A percentile compares a stretch with the other conserved stretches of the same genome.
Evolutionary conservation across 2,329 filamentous ascomycete species (phyloP).

Genomic region (Fusarium sp.): DNA sequence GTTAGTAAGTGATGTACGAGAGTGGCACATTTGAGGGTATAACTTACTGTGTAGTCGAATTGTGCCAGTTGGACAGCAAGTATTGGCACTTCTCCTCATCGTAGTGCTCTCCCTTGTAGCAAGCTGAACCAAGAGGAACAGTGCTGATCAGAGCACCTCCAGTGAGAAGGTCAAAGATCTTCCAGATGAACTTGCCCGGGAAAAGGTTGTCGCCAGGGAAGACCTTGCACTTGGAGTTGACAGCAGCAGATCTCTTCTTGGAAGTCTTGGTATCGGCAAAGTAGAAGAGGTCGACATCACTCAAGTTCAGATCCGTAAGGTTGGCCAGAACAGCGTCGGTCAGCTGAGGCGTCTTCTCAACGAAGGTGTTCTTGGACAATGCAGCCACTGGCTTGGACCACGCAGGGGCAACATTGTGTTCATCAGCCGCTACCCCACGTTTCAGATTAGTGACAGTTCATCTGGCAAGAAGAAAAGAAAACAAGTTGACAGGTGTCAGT

Average conservation of each 20-base stretch:
- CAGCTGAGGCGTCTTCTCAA: constrained; percentile 50
- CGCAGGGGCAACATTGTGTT: constrained; percentile 46
- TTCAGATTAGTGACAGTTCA: constrained; percentile 34
- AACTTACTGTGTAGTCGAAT: constrained; percentile 34
- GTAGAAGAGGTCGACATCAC: constrained; percentile 51
- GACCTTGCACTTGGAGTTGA: constrained; percentile 45
- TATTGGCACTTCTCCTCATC: constrained; percentile 4
- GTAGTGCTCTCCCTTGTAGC: constrained; percentile 48
- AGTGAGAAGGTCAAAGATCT: constrained; percentile 52
- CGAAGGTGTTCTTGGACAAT: constrained; percentile 17
- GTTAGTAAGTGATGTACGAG: background rate
- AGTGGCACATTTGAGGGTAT: accelerated
- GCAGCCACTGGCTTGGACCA: constrained; percentile 12
- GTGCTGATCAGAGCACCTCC: constrained; percentile 53
- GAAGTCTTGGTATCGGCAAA: constrained; percentile 46
- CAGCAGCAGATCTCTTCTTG: constrained; percentile 7
- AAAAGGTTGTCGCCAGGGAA: constrained; percentile 50
- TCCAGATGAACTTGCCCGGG: constrained; percentile 49
- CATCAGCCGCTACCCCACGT: constrained; percentile 32
- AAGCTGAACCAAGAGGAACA: constrained; percentile 51
- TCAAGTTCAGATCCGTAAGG: constrained; percentile 49
- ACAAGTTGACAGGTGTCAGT: background rate
- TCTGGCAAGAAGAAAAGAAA: background rate
- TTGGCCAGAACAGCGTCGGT: constrained; percentile 53
- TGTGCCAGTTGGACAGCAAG: constrained; percentile 10